phyloP scores from a whole-genome alignment of 345 rosid genomes.

The Leavenworthia alabamica region DNA sequence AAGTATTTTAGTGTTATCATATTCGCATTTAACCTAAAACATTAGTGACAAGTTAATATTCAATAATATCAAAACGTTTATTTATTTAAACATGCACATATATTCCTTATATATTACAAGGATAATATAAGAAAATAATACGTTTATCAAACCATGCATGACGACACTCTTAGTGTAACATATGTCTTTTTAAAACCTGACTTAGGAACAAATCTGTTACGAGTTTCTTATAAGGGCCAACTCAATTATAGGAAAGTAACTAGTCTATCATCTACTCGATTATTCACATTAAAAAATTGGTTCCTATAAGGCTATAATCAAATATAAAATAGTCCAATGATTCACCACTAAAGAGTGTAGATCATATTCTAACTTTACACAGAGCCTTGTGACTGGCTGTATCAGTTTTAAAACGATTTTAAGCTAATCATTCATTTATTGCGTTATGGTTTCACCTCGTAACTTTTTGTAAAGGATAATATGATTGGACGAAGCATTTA shows the following conservation, averaged over 20 bases:
- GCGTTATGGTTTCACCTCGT: slow-evolving; percentile 27
- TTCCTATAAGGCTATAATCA: neutral
- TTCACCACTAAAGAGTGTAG: slow-evolving; percentile 28
- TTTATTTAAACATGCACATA: neutral
- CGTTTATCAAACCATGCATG: neutral
- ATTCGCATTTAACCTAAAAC: neutral
- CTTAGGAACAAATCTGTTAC: neutral
- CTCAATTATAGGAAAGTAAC: slow-evolving; percentile 1
- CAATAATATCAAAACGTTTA: no score
- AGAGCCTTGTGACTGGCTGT: slow-evolving; percentile 21
- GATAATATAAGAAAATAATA: neutral
- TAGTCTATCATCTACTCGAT: slow-evolving; percentile 9
- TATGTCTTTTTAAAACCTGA: neutral
- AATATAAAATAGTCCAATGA: slow-evolving; percentile 18
- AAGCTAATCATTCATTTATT: slow-evolving; percentile 7
- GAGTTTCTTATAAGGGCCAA: neutral
- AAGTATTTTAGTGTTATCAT: neutral
- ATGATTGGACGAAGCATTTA: slow-evolving; percentile 17
- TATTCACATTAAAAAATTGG: neutral
- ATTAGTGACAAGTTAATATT: neutral
- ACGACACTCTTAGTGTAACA: neutral
- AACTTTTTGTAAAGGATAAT: slow-evolving; percentile 22
- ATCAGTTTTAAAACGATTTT: neutral
- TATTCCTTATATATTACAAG: neutral
- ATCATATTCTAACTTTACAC: slow-evolving; percentile 7